Evolutionary conservation across 768 basidiomycete genomes (phyloP).

Genomic region (Sistotremastrum niveocremeum): DNA sequence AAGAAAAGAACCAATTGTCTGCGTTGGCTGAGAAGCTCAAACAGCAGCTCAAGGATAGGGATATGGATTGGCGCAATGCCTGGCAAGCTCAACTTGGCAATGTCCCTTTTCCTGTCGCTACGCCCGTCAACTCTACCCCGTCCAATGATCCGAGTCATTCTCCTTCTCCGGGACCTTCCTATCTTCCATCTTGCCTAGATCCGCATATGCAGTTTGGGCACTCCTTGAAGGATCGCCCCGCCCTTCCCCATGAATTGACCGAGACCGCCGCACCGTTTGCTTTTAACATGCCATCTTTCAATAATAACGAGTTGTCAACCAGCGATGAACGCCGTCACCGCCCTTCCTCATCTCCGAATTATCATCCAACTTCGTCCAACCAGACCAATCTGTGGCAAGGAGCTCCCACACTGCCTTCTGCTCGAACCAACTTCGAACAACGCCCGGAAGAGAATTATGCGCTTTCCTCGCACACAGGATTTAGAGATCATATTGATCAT

Average conservation of each 20-base stretch:
- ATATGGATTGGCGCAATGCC: constrained; percentile 59
- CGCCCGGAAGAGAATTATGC: constrained; percentile 5
- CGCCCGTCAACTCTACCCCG: constrained; percentile 13
- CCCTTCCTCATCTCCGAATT: not conserved
- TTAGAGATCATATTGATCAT: no score
- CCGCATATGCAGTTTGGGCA: no score
- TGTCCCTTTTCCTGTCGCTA: constrained; percentile 33
- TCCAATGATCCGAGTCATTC: constrained; percentile 19
- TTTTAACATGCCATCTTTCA: constrained; percentile 13
- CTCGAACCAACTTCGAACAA: constrained; percentile 21
- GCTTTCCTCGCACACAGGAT: not conserved
- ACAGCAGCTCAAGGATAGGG: constrained; percentile 55
- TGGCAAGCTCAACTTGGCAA: constrained; percentile 50
- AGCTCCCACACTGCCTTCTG: constrained; percentile 30
- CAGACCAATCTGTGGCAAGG: not conserved
- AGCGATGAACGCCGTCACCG: not conserved
- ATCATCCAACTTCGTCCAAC: not conserved
- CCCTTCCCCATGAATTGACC: no score
- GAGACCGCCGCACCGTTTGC: no score
- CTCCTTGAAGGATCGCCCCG: no score
- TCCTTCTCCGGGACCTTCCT: constrained; percentile 10
- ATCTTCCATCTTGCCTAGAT: no score
- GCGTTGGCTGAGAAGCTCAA: constrained; percentile 14
- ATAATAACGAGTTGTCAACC: constrained; percentile 3
- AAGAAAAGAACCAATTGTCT: constrained; percentile 46